These are phyloP conservation scores for Chaetomiaceae sp. DNA, from an alignment of 2,329 filamentous ascomycete species.

Conservation along the genomic window DNA sequence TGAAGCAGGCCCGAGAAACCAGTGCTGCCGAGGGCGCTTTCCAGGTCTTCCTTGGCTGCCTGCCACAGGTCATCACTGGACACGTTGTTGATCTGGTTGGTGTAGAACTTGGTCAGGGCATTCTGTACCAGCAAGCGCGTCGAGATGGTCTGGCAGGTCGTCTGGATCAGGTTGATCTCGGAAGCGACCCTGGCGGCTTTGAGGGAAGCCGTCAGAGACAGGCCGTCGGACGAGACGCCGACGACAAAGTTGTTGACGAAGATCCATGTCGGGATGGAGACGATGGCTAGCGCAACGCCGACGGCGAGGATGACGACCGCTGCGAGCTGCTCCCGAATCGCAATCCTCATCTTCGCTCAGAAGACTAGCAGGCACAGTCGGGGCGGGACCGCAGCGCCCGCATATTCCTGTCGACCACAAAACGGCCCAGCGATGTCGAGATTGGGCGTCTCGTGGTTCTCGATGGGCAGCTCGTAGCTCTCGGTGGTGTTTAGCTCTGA, in stretches of 20 bases:
- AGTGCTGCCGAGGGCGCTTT: slow-evolving; percentile 62
- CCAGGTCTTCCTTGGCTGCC: slow-evolving; percentile 58
- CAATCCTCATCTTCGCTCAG: slow-evolving; percentile 64
- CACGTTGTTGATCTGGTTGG: slow-evolving; percentile 46
- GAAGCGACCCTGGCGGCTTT: slow-evolving; percentile 79
- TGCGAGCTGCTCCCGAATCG: slow-evolving; percentile 82
- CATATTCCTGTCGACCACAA: slow-evolving; percentile 16
- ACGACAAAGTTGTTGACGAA: slow-evolving; percentile 53
- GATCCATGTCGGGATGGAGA: slow-evolving; percentile 71
- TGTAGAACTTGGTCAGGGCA: slow-evolving; percentile 49
- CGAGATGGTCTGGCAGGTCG: slow-evolving; percentile 66
- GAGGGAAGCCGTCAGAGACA: slow-evolving; percentile 76
- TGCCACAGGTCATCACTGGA: slow-evolving; percentile 52
- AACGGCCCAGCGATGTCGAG: too few species aligned
- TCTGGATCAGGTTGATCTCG: slow-evolving; percentile 74
- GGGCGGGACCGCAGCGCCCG: slow-evolving; percentile 7
- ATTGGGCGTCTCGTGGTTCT: too few species aligned
- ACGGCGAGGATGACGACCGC: slow-evolving; percentile 72
- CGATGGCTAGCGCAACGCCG: slow-evolving; percentile 68
- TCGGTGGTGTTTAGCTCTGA: too few species aligned
- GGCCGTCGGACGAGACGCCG: slow-evolving; percentile 52
- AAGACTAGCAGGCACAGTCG: slow-evolving; percentile 17
- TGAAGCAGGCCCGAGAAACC: slow-evolving; percentile 60
- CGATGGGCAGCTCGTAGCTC: too few species aligned
- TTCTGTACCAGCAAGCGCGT: slow-evolving; percentile 60